Base-by-base conservation (phyloP, 352 stramenopile species). In the Phytophthora palmivora region DNA sequence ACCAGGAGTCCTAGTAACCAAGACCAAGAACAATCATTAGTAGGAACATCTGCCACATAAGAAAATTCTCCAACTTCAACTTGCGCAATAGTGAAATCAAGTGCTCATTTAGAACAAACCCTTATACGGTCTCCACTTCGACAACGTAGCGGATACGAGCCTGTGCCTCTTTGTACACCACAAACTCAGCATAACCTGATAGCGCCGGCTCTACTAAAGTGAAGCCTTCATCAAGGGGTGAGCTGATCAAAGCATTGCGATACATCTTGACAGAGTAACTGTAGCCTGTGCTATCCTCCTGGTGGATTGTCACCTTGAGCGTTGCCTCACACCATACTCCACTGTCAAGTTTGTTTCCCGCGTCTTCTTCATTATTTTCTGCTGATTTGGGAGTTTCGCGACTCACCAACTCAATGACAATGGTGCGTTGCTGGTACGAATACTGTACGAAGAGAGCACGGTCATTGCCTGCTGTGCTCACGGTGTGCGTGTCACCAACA, bases 131-230 rank as follows among this genome's bases (percentile, higher is more conserved):
- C 38, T 89, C 79, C 19, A 94, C 73, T 58, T 94, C 83, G 15
- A 94, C 82, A 6, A 94, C 63, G 63, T 94, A 94, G 2, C 82
- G 79, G 32, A 94, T 88, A 22, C 77, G 78, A 14, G 75, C 82
- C 41, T 91, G 85, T 6, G 67, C 69, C 55, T 91, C 79, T 37
- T 94, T 76, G 78, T 88, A 91, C 56, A 94, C 85, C 32, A 92
- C 85, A 9, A 85, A 64, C 48, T 94, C 85, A 16, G 83, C 79
- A 67, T 90, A 81, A 15, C 76, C 30, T 3, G 38, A 58, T n/a
- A 73, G 37, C 11, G 57, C 49, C 3, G 52, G 46, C 16, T 66
- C 58, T 9, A 68, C 54, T 22, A 74, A 32, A 4, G 42, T 58
- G 32, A 45, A 77, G 4, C 59, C 64, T 15, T 61, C 34, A 2